phyloP scores from a whole-genome alignment of 1,284 basidiomycete genomes.

The Fomitopsis schrenkii region DNA sequence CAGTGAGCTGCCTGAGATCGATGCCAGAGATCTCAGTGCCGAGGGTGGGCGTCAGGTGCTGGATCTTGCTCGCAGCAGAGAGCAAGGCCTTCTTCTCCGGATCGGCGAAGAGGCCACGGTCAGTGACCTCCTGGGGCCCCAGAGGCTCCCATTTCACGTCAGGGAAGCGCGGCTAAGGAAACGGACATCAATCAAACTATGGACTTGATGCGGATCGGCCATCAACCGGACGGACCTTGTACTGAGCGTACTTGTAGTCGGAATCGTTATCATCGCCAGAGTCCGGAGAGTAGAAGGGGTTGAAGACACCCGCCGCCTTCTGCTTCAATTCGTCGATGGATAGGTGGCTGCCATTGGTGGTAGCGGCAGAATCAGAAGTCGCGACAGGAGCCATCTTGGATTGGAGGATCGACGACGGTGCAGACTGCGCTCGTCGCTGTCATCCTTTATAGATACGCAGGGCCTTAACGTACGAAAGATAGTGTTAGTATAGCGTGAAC shows the following conservation, averaged over 20 bases:
- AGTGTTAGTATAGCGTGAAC: constrained; percentile 1
- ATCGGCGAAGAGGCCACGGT: constrained; percentile 61
- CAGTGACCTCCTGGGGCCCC: constrained; percentile 51
- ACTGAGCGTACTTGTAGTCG: constrained; percentile 53
- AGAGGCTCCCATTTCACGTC: constrained; percentile 62
- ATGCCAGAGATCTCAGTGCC: constrained; percentile 64
- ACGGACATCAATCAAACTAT: not conserved
- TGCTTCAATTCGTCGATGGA: constrained; percentile 13
- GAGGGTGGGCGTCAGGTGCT: constrained; percentile 57
- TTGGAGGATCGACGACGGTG: constrained; percentile 1
- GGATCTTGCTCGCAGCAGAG: constrained; percentile 53
- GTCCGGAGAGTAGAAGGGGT: constrained; percentile 66
- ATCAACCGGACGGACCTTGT: constrained; percentile 42
- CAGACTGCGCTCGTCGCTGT: not conserved
- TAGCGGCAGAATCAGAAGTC: constrained; percentile 24
- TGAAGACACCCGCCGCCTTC: constrained; percentile 34
- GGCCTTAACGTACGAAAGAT: not conserved
- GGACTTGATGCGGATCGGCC: not conserved
- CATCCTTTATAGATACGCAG: not conserved
- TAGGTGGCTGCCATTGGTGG: not conserved
- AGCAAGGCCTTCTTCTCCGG: constrained; percentile 55
- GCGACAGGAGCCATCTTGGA: constrained; percentile 43
- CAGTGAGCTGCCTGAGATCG: constrained; percentile 56
- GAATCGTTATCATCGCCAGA: constrained; percentile 41
- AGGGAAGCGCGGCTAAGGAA: constrained; percentile 58